Evolutionary conservation across 805 yeast species (phyloP), one percentile per base, ranked within the genome.

Genomic region (Myxozyma sirexii): DNA sequence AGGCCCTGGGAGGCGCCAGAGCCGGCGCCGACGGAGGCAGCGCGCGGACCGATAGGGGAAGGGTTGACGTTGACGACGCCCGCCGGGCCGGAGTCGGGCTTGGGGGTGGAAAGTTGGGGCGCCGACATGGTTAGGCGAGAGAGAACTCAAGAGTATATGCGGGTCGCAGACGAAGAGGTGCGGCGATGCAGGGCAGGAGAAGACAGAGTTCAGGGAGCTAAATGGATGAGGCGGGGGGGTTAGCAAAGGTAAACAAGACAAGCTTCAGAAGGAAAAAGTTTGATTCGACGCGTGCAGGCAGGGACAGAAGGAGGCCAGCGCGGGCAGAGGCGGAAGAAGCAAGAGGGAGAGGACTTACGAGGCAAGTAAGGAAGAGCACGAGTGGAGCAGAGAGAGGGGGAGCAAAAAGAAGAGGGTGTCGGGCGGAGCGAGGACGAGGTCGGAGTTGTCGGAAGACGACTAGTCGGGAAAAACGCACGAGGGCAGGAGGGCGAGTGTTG

Each of bases 1-100:
- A 62, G 52, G 47, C 64, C 66, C 56, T 62, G 64, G 13, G 64
- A 54, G 4, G 55, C 56, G 31, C 52, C 52, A 6, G 55, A 52
- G 31, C 52, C 52, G 43, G 52, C 42, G 23, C 49, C 51, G 13
- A 57, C 23, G 17, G 57, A 24, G 35, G 55, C 41, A 17, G 55
- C 47, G 21, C 39, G 56, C 13, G 27, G 51, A 29, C 33, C 21
- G 15, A 31, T 53, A n/a, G 57, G 52, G n/a, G 52, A 21, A 23
- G 52, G 46, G 21, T 37, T 46, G 33, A 39, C 21, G 48, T 27
- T 45, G 31, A n/a, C 35, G 31, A 42, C 31, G 42, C 23, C 54
- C 3, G 45, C 41, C 6, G 45, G n/a, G 12, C 41, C 42, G 27
- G 41, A 45, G 17, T 56, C 60, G 19, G 35, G 52, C 50, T 56